Evolutionary conservation across 2,329 filamentous ascomycete genomes (phyloP).

Genomic region (Fusarium multiceps): DNA sequence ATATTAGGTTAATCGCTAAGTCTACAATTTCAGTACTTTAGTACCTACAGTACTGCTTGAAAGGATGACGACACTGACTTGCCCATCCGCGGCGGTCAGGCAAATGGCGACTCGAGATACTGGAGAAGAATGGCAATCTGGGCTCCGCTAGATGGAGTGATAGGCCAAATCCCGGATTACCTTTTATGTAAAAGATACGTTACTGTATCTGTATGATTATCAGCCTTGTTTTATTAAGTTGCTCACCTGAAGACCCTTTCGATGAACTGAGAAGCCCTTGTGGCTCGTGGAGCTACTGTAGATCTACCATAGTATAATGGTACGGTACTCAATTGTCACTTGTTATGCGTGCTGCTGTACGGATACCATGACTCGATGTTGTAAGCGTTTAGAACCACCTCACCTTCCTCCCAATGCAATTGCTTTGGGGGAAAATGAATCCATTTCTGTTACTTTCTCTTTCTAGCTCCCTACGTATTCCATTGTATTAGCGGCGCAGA

Average conservation of each 20-base stretch:
- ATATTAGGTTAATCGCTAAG: not conserved
- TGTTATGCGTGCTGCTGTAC: conserved; percentile 7
- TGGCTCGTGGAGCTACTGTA: conserved; percentile 6
- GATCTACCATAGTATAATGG: not conserved
- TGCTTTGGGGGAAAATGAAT: conserved; percentile 20
- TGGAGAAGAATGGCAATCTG: conserved; percentile 29
- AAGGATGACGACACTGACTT: conserved; percentile 42
- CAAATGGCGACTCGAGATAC: conserved; percentile 43
- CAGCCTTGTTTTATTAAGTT: conserved; percentile 23
- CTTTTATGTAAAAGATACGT: conserved; percentile 23
- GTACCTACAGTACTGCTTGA: not conserved
- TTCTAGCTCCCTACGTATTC: not conserved
- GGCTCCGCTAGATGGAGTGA: conserved; percentile 18
- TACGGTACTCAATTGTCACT: not conserved
- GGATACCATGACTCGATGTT: conserved; percentile 13
- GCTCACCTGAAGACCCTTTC: conserved; percentile 10
- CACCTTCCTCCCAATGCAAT: not conserved
- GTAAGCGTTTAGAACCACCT: not conserved
- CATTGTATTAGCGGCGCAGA: not conserved
- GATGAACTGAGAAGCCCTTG: conserved; percentile 5
- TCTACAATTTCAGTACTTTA: not conserved
- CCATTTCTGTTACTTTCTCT: not conserved
- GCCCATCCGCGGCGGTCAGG: conserved; percentile 44
- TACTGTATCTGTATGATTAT: not conserved
- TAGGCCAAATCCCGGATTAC: conserved; percentile 14